Conservation (phyloP, 768 basidiomycete genomes). For the Pleurotus ostreatus region DNA sequence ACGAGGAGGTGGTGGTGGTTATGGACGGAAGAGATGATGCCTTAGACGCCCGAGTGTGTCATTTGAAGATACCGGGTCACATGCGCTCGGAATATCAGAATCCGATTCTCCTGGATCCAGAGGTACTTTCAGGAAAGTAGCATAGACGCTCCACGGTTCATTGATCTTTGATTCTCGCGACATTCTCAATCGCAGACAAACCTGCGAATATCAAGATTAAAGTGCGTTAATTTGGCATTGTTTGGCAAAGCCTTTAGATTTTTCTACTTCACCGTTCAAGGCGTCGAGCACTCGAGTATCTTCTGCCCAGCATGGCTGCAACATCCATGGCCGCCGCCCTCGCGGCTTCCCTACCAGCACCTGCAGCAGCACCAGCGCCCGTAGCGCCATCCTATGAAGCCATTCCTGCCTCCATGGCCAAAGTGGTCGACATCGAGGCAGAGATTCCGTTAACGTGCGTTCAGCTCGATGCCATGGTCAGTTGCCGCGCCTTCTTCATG, state of each 20-base stretch:
- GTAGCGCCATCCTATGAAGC: constrained; percentile 74
- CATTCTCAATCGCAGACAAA: too few species aligned
- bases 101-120: too few species aligned
- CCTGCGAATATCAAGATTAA: too few species aligned
- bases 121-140: too few species aligned
- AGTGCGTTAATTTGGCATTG: constrained; percentile 22
- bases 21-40: too few species aligned
- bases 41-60: too few species aligned
- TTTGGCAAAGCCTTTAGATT: constrained; percentile 24
- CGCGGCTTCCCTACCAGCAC: constrained; percentile 76
- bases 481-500: constrained; percentile 20
- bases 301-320: constrained; percentile 47
- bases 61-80: too few species aligned
- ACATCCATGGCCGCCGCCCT: constrained; percentile 92
- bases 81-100: too few species aligned
- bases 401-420: constrained; percentile 90
- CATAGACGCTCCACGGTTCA: too few species aligned
- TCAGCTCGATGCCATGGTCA: constrained; percentile 84
- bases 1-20: too few species aligned
- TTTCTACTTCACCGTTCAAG: constrained; percentile 9
- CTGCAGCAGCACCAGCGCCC: constrained; percentile 55
- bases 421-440: constrained; percentile 90
- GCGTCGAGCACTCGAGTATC: constrained; percentile 2
- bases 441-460: constrained; percentile 77
- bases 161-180: too few species aligned